A percentile compares a stretch with the other conserved stretches of the same genome.
Conservation (phyloP, 2,329 filamentous ascomycete species). For the Fonsecaea nubica region DNA sequence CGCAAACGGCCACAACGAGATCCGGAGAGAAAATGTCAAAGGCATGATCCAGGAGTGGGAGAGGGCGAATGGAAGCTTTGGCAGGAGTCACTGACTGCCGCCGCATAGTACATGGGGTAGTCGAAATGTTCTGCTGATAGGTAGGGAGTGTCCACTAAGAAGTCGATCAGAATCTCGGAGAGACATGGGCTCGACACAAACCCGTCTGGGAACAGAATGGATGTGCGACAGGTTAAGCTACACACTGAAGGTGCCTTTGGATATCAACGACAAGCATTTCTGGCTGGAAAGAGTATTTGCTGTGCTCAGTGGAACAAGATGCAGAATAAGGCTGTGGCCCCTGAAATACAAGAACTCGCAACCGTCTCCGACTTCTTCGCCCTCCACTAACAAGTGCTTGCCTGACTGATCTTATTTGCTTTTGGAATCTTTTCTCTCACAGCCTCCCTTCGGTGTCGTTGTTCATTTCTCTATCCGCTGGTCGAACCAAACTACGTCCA, state of each 20-base stretch:
- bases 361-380: not conserved
- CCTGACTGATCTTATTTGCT: not conserved
- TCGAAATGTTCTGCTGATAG: not conserved
- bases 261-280: not conserved
- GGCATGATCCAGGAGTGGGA: constrained; percentile 33
- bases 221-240: not conserved
- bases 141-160: too few relatives aligned
- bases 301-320: not conserved
- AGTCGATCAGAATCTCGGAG: not conserved
- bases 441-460: too few relatives aligned
- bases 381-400: not conserved
- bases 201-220: not conserved
- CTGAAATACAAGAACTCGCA: not conserved
- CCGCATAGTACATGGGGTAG: not conserved
- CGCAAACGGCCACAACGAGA: not conserved
- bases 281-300: not conserved
- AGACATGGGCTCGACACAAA: not conserved
- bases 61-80: constrained; percentile 20
- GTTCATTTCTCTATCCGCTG: too few relatives aligned
- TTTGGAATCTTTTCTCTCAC: too few relatives aligned
- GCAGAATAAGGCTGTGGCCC: not conserved
- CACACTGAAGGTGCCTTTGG: not conserved
- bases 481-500: too few relatives aligned
- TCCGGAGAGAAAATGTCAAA: constrained; percentile 24
- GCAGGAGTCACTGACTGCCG: not conserved